Conservation (phyloP, 345 rosid species). For the Clarkia xantiana region DNA sequence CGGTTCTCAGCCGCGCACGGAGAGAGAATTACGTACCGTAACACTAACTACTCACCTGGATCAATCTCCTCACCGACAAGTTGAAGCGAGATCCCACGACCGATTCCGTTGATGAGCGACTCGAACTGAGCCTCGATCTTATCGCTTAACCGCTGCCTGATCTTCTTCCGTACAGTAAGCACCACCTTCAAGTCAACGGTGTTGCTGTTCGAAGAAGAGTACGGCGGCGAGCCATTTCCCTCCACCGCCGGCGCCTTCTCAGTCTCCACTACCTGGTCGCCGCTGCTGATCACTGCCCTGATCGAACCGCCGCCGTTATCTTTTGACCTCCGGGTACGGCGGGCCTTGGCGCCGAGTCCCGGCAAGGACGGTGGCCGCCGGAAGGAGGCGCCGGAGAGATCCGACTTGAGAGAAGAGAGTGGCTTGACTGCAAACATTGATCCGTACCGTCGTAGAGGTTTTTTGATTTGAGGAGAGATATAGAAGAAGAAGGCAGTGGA, state of each 20-base stretch:
- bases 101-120: slow-evolving; percentile 55
- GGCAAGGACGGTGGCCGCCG: slow-evolving; percentile 16
- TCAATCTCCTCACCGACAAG: slow-evolving; percentile 75
- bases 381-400: slow-evolving; percentile 19
- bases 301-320: slow-evolving; percentile 11
- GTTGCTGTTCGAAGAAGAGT: slow-evolving; percentile 13
- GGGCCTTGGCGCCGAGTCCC: slow-evolving; percentile 4
- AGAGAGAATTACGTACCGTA: too few relatives aligned
- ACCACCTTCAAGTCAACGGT: slow-evolving; percentile 43
- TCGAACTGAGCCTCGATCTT: slow-evolving; percentile 60
- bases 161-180: slow-evolving; percentile 65
- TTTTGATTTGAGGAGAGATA: too few relatives aligned
- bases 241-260: slow-evolving; percentile 11
- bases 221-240: slow-evolving; percentile 14
- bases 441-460: too few relatives aligned
- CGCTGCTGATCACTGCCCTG: slow-evolving; percentile 49
- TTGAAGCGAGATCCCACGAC: slow-evolving; percentile 66
- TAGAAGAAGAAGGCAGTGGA: too few relatives aligned
- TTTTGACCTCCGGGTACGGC: not conserved
- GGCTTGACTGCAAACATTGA: slow-evolving; percentile 24
- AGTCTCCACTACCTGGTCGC: slow-evolving; percentile 33
- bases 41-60: slow-evolving; percentile 43
- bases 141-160: slow-evolving; percentile 56
- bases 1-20: too few relatives aligned
- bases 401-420: slow-evolving; percentile 24